Base-by-base conservation (phyloP, 2,329 filamentous ascomycete species). In the Cercospora nicotianae region DNA sequence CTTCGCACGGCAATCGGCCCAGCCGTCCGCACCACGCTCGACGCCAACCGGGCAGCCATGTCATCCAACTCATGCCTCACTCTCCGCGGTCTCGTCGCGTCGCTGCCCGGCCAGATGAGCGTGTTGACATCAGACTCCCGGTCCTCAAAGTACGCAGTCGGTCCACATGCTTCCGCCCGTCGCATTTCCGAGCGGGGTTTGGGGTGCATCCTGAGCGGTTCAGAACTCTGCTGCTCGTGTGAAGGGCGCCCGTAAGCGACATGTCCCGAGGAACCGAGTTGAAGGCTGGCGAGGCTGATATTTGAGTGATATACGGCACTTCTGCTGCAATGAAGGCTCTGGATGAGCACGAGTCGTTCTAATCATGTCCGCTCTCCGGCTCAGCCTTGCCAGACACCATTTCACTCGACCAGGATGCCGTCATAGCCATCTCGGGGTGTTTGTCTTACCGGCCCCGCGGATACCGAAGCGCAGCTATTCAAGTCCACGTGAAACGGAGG, bases 401-500 rank as follows among this genome's bases (percentile, higher is more conserved):
- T 48, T 55, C 28, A 18, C 63, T 45, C 63, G 63, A 39, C 59
- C 61, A 39, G 55, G 45, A 67, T 67, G 36, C 61, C 55, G 57
- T 53, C 58, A 36, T 61, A 28, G 48, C 30, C 48, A 53, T 33
- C 30, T 63, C 65, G 60, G 53, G 55, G 26, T 53, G 39, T 33
- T 64, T 60, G 55, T 60, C 39, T 58, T 42, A 55, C 20, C 61
- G 65, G 57, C 65, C 57, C 65, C 61, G 33, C 66, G 66, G 62
- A 67, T 48, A 58, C 39, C 68, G 65, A 66, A 65, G 39, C 63
- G 63, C 48, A 20, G 53, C 58, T 65, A 70, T 58, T 68, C 64
- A 36, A 68, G 60, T 31, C 62, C 61, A 18, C 48, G 45, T 16
- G 45, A 60, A 26, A 31, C 59, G 6, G 67, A 68, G 4, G 69